These are phyloP conservation scores for Fremontodendron californicum DNA, from an alignment of 345 rosid species.

Conservation along the genomic window DNA sequence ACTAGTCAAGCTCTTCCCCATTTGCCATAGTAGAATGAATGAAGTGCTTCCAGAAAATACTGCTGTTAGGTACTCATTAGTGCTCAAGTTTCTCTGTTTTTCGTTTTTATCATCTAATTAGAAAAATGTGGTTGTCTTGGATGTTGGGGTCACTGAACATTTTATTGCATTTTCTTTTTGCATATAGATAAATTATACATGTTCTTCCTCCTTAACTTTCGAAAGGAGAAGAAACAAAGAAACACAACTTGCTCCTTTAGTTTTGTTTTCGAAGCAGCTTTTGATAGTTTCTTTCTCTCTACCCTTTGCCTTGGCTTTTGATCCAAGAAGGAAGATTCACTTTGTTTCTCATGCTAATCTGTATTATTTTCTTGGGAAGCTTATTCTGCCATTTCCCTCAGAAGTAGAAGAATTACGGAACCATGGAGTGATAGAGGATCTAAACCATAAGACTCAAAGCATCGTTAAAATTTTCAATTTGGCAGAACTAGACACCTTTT, in stretches of 20 bases:
- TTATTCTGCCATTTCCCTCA: background rate
- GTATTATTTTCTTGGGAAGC: background rate
- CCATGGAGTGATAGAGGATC: background rate
- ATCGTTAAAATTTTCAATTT: background rate
- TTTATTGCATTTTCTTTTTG: background rate
- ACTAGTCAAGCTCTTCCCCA: conserved; percentile 53
- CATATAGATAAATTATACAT: background rate
- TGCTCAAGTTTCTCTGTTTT: conserved; percentile 10
- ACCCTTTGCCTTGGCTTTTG: background rate
- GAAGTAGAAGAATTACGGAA: background rate
- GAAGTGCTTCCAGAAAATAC: conserved; percentile 54
- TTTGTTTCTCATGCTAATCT: background rate
- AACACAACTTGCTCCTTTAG: background rate
- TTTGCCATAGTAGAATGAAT: conserved; percentile 85
- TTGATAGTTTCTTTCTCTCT: background rate
- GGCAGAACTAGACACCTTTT: background rate
- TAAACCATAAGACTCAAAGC: background rate
- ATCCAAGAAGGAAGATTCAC: background rate
- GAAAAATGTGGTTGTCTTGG: background rate
- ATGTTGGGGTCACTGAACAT: background rate
- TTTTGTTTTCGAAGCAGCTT: background rate
- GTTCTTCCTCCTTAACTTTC: background rate
- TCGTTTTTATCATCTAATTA: background rate
- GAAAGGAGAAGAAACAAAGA: background rate
- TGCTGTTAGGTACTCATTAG: conserved; percentile 49